A percentile compares a stretch with the other conserved stretches of the same genome.
Conservation (phyloP, 306 rosid genomes). For the Spatholobus suberectus region DNA sequence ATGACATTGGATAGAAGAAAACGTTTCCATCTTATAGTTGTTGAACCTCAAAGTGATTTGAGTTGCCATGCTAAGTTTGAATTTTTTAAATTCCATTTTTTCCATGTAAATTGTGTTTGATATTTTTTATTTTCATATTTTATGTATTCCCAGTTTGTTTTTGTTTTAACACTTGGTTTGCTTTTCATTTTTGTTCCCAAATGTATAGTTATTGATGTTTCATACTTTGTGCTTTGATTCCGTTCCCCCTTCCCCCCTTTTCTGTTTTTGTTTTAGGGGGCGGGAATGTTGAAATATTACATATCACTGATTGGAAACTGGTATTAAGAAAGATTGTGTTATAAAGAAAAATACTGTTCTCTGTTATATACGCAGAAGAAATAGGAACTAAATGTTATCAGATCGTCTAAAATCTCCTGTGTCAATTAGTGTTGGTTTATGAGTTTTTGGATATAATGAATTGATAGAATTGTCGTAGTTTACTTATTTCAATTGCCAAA, state of each 20-base stretch:
- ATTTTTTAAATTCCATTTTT: not conserved
- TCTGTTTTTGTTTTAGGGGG: conserved; percentile 8
- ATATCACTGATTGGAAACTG: not conserved
- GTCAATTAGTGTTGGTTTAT: not conserved
- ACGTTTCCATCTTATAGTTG: not conserved
- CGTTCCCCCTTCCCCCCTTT: not conserved
- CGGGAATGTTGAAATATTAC: conserved; percentile 16
- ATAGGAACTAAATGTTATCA: not conserved
- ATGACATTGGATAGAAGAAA: conserved; percentile 8
- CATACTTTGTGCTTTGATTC: not conserved
- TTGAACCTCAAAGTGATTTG: not conserved
- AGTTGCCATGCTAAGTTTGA: not conserved
- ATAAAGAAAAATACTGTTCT: not conserved
- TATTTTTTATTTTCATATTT: not conserved
- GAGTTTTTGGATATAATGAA: conserved; percentile 5
- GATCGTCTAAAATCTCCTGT: not conserved
- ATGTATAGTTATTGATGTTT: not conserved
- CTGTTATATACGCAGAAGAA: conserved; percentile 3
- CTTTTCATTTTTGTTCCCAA: conserved; percentile 19
- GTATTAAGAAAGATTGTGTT: no score
- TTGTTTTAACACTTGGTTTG: conserved; percentile 7
- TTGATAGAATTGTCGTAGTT: conserved; percentile 14
- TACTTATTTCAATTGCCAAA: conserved; percentile 21
- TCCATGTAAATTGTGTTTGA: not conserved
- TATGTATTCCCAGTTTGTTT: not conserved